Conservation (phyloP, 352 stramenopile genomes). For the Pseudoperonospora humuli region DNA sequence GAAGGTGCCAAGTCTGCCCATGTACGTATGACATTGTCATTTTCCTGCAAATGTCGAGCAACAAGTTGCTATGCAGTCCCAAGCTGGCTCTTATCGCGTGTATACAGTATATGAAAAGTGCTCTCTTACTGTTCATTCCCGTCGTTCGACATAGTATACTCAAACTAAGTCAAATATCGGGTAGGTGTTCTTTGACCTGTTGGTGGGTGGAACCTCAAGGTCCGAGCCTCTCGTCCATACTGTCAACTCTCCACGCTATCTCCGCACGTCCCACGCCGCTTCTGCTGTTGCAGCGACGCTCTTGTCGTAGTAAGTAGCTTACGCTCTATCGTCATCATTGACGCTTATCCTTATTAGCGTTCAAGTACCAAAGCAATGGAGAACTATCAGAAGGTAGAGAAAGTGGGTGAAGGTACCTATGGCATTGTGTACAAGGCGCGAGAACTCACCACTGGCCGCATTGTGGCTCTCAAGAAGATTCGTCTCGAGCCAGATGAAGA, state of each 20-base stretch:
- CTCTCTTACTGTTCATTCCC: no score
- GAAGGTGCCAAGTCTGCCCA: no score
- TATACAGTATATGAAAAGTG: no score
- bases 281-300: neutral
- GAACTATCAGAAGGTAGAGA: conserved; percentile 81
- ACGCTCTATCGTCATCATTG: neutral
- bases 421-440: conserved; percentile 95
- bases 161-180: neutral
- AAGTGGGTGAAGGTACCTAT: conserved; percentile 93
- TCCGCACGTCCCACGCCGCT: neutral
- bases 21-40: no score
- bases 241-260: no score
- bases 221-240: no score
- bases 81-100: no score
- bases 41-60: no score
- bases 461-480: conserved; percentile 94
- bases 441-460: conserved; percentile 83
- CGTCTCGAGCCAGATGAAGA: conserved; percentile 90
- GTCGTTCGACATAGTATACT: neutral
- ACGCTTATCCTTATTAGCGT: neutral
- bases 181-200: no score
- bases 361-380: conserved; percentile 39
- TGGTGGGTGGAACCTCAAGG: no score
- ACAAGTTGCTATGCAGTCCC: no score
- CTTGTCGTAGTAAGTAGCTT: neutral